Evolutionary conservation across 2,329 filamentous ascomycete species (phyloP).

Genomic region (Parastagonospora nodorum): DNA sequence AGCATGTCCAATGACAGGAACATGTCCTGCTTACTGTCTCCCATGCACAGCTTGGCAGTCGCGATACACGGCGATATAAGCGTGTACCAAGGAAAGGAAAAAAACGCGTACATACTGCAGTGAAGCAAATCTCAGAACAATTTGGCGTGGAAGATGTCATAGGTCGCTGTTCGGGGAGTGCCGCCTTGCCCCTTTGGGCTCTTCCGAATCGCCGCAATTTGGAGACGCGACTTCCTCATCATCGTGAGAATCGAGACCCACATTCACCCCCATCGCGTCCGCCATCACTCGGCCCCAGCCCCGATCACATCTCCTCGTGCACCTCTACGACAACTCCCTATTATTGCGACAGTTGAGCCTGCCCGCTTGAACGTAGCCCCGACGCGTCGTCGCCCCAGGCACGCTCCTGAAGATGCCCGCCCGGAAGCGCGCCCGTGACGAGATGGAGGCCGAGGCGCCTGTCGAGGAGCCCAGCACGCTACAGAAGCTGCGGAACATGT

Average conservation of each 20-base stretch:
- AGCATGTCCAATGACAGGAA: no score
- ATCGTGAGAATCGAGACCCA: conserved; percentile 1
- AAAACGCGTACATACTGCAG: no score
- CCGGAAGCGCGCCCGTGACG: conserved; percentile 52
- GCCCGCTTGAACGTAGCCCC: conserved; percentile 3
- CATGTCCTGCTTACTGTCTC: no score
- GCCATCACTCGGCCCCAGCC: neutral
- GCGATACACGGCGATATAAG: no score
- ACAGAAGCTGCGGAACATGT: conserved; percentile 79
- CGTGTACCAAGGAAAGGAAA: no score
- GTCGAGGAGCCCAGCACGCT: conserved; percentile 54
- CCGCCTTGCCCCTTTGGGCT: conserved; percentile 6
- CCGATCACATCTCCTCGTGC: neutral
- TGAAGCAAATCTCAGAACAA: no score
- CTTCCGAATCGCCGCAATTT: conserved; percentile 4
- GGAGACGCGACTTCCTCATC: conserved; percentile 5
- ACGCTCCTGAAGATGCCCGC: conserved; percentile 41
- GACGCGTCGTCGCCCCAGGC: conserved; percentile 45
- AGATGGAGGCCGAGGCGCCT: conserved; percentile 58
- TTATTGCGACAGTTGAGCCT: neutral
- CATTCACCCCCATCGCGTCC: conserved; percentile 6
- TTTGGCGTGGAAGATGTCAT: neutral
- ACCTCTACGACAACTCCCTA: neutral
- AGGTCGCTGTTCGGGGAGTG: neutral
- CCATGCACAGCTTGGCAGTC: no score